phyloP scores from a whole-genome alignment of 106 monocot species.

The Apostasia shenzhenica region DNA sequence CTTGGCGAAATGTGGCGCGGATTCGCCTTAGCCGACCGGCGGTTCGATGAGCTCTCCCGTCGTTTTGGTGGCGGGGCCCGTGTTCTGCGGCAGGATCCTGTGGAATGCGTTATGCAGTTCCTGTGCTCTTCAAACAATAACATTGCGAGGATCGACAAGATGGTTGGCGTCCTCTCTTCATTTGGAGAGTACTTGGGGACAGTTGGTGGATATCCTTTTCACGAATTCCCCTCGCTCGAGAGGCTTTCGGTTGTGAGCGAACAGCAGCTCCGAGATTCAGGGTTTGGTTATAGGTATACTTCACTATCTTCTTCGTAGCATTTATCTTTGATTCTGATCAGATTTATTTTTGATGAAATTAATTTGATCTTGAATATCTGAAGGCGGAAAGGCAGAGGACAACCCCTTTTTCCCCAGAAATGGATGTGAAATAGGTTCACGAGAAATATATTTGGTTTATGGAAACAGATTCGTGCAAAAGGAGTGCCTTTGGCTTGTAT shows the following conservation, averaged over 20 bases:
- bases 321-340: constrained; percentile 1
- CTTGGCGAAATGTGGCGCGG: constrained; percentile 60
- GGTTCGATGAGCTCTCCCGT: constrained; percentile 63
- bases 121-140: constrained; percentile 96
- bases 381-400: no score
- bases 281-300: constrained; percentile 86
- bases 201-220: constrained; percentile 59
- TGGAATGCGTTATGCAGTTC: constrained; percentile 93
- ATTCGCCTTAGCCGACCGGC: constrained; percentile 46
- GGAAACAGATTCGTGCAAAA: no score
- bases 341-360: background rate
- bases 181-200: constrained; percentile 64
- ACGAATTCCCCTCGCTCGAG: constrained; percentile 71
- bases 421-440: no score
- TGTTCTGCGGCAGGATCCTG: constrained; percentile 87
- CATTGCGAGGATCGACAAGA: constrained; percentile 83
- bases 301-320: background rate
- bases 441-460: no score
- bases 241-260: constrained; percentile 50
- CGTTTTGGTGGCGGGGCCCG: constrained; percentile 67
- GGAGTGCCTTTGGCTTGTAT: no score
- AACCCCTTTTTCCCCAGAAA: no score
- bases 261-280: constrained; percentile 70
- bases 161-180: constrained; percentile 62
- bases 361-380: no score